Evolutionary conservation across 805 yeast species (phyloP), one percentile per base, ranked within the genome.

Genomic region (Allodekkera sacchari): DNA sequence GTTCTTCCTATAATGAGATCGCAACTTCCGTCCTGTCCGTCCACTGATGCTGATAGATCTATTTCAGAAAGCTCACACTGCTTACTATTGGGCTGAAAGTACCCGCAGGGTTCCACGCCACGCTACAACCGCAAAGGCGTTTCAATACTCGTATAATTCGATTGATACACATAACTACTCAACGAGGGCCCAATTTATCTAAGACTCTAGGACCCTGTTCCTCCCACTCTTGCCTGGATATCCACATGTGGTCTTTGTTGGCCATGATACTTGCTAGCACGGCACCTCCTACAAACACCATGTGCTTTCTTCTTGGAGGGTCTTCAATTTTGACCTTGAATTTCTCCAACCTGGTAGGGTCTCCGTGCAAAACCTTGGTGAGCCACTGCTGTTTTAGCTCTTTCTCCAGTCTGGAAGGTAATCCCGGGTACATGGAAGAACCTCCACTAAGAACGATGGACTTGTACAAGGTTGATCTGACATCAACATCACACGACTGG

Each of bases 281-380:
- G 4, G 97, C 97, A 48, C 98, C 98, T 47, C 98, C 98, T 44
- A 89, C 78, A 61, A 92, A 92, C 22, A 92, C 98, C 96, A 92
- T 89, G 59, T 92, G 96, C 57, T 88, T 82, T 68, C 98, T 85
- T 67, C 97, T 77, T 45, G 98, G 98, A 25, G 98, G 97, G 57
- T 92, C 97, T 59, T 92, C 97, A 49, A 92, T 92, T 61, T 89
- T 76, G 25, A 92, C 96, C 61, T 92, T 92, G 63, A 92, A 89
- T 60, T 88, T 88, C 39, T 74, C 83, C 44, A 92, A 68, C 52
- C 97, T 71, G 12, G 85, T 52, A 18, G 96, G 77, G 59, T 92
- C 95, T 31, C 87, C 87, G 42, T 80, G 75, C 38, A 92, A 72
- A 13, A 92, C 95, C 51, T 77, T 74, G 3, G 94, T 78, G 44